These are phyloP conservation scores for Hypoxylon crocopeplum DNA, from an alignment of 495 filamentous ascomycete genomes.

Conservation along the genomic window DNA sequence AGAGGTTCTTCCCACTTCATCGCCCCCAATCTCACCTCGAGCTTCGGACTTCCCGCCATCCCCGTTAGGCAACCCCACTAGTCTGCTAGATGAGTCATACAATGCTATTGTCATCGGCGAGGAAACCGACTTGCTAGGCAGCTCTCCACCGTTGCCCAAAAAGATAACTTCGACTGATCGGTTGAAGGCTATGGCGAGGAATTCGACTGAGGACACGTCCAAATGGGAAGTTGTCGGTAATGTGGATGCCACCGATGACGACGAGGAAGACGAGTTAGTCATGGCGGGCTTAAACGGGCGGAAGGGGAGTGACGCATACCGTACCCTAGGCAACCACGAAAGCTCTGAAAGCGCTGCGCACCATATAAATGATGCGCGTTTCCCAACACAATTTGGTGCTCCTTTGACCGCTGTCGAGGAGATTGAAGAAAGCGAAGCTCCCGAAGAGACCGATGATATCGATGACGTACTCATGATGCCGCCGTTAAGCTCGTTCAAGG, in stretches of 20 bases:
- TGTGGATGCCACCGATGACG: slow-evolving; percentile 36
- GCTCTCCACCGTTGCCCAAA: slow-evolving; percentile 48
- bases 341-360: slow-evolving; percentile 12
- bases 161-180: slow-evolving; percentile 56
- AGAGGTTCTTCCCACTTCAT: slow-evolving; percentile 59
- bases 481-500: slow-evolving; percentile 37
- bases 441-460: slow-evolving; percentile 11
- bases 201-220: slow-evolving; percentile 50
- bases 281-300: slow-evolving; percentile 34
- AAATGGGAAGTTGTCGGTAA: slow-evolving; percentile 52
- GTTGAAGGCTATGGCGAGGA: slow-evolving; percentile 50
- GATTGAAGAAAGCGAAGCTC: slow-evolving; percentile 10
- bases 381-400: slow-evolving; percentile 21
- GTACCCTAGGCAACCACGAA: not conserved
- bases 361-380: slow-evolving; percentile 28
- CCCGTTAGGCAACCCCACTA: slow-evolving; percentile 32
- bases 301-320: slow-evolving; percentile 23
- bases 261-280: slow-evolving; percentile 44
- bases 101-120: slow-evolving; percentile 22
- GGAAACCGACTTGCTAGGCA: slow-evolving; percentile 49
- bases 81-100: slow-evolving; percentile 38
- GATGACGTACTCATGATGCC: slow-evolving; percentile 38
- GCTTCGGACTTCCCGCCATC: slow-evolving; percentile 18
- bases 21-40: slow-evolving; percentile 44
- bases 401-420: slow-evolving; percentile 20